Base-by-base conservation (phyloP, 257 asterid genomes). In the Voacanga thouarsii region DNA sequence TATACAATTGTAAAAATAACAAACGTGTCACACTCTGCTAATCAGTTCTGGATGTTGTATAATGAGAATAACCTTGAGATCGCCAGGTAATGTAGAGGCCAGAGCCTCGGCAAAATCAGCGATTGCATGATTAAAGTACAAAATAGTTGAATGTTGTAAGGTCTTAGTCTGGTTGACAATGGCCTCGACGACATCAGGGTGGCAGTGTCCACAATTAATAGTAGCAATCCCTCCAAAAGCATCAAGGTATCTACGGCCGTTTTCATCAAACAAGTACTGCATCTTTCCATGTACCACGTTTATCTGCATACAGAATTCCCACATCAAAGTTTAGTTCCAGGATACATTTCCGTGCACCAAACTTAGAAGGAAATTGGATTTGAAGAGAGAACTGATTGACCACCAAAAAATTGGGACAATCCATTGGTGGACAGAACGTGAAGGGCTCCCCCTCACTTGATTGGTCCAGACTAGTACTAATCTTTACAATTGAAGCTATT, bases 141-240 rank as follows among this genome's bases (percentile, higher is more conserved):
- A 80, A 68, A 87, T 83, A 33, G 97, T 90, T 3, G 96, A 85
- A 75, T 92, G 97, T 50, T 92, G 97, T 23, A 92, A 78, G 33
- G 70, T 77, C 16, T 87, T 80, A 21, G 88, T 89, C 81, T 92
- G 96, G 6, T 86, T 70, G 5, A 89, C 84, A 63, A 92, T 88
- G 60, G 97, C 92, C 68, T 86, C 79, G 2, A 90, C 92, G 8
- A 92, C 90, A 21, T 92, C 92, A 75, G 97, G 97, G 84, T 92
- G 96, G 76, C 97, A 92, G 72, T 92, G 97, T 23, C 97, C 97
- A 84, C 96, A 90, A 26, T 85, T 80, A 28, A 92, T 94, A 3
- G 97, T 92, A 45, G 94, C 97, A 28, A 92, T 92, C 64, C 97
- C 94, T 3, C 92, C 96, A 59, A 92, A 92, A 0, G 89, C 89